Evolutionary conservation across 768 basidiomycete species (phyloP).

Genomic region (Tricholomella constricta): DNA sequence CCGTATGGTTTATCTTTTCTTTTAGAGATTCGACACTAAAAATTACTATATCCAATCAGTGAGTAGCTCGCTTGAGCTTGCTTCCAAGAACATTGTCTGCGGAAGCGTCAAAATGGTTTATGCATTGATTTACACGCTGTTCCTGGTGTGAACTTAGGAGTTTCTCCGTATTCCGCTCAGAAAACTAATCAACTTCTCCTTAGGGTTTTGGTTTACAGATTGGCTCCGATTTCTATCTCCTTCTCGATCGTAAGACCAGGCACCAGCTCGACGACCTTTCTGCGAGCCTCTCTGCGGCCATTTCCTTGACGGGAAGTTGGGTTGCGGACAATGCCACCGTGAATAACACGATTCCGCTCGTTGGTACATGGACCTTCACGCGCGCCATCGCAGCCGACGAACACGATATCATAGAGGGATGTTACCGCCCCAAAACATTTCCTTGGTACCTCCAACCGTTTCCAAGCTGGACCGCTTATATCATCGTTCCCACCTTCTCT

Average conservation of each 20-base stretch:
- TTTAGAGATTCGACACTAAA: constrained; percentile 5
- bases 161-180: not conserved
- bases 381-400: constrained; percentile 48
- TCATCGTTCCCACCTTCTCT: constrained; percentile 79
- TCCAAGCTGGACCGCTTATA: constrained; percentile 74
- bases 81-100: constrained; percentile 83
- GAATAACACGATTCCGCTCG: constrained; percentile 44
- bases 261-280: constrained; percentile 55
- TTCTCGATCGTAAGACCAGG: constrained; percentile 63
- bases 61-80: constrained; percentile 80
- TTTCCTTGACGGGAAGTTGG: constrained; percentile 68
- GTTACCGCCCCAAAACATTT: constrained; percentile 64
- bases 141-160: constrained; percentile 46
- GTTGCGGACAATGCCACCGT: constrained; percentile 54
- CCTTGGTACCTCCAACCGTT: constrained; percentile 84
- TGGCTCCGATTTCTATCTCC: constrained; percentile 77
- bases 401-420: constrained; percentile 60
- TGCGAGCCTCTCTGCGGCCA: constrained; percentile 46
- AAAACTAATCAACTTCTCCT: not conserved
- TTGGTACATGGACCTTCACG: constrained; percentile 69
- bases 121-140: constrained; percentile 84
- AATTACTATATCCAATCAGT: constrained; percentile 37
- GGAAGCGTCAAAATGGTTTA: constrained; percentile 89
- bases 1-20: constrained; percentile 42
- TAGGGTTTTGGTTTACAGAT: constrained; percentile 84